phyloP scores from a whole-genome alignment of 768 basidiomycete species.

The Atractiella rhizophila region DNA sequence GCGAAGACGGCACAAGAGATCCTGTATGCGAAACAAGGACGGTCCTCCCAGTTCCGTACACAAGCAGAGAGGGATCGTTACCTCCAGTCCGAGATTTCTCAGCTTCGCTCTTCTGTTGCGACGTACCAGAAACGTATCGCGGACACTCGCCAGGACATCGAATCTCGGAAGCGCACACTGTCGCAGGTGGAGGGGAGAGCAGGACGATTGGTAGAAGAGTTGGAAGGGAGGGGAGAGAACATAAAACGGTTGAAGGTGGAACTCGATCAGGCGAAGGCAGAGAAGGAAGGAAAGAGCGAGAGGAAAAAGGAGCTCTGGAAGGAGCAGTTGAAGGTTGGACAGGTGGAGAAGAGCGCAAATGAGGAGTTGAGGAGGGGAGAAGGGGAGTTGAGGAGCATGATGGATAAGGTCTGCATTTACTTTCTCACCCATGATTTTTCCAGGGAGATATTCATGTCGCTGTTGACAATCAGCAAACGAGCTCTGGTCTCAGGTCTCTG shows the following conservation, averaged over 20 bases:
- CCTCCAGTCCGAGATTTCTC: constrained; percentile 47
- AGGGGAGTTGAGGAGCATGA: constrained; percentile 55
- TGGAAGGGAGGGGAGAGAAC: constrained; percentile 35
- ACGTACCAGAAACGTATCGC: constrained; percentile 35
- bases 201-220: constrained; percentile 27
- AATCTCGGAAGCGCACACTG: constrained; percentile 18
- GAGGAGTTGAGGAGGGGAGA: constrained; percentile 64
- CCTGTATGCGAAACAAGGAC: constrained; percentile 72
- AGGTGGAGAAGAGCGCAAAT: constrained; percentile 43
- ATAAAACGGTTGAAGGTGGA: constrained; percentile 31
- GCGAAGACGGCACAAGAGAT: constrained; percentile 43
- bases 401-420: constrained; percentile 64
- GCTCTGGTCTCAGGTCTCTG: constrained; percentile 60
- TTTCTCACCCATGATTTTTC: too few species aligned
- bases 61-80: constrained; percentile 60
- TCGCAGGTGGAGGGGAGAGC: constrained; percentile 30
- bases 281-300: constrained; percentile 27
- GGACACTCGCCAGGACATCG: constrained; percentile 22
- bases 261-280: constrained; percentile 35
- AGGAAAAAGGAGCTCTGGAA: constrained; percentile 46
- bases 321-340: constrained; percentile 69
- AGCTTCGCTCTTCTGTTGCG: constrained; percentile 34
- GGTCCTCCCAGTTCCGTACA: constrained; percentile 57
- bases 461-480: constrained; percentile 51
- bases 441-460: constrained; percentile 21